These are phyloP conservation scores for Tuber borchii DNA, from an alignment of 495 filamentous ascomycete species.

Conservation along the genomic window DNA sequence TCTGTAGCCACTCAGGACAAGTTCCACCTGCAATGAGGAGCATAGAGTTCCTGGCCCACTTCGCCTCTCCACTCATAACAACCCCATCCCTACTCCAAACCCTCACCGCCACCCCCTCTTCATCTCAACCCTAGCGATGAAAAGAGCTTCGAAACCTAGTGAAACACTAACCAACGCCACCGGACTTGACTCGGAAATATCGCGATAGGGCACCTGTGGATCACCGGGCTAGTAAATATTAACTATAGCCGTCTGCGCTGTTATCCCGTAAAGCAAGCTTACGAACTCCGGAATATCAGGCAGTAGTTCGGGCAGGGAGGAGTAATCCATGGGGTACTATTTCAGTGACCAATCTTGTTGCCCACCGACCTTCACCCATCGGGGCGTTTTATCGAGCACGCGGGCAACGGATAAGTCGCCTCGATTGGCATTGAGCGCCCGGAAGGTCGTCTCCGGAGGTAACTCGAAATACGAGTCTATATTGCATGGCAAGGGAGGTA, in stretches of 20 bases:
- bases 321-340: conserved; percentile 54
- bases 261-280: conserved; percentile 34
- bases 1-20: conserved; percentile 64
- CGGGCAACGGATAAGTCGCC: conserved; percentile 59
- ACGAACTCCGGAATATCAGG: conserved; percentile 61
- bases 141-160: conserved; percentile 80
- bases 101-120: conserved; percentile 55
- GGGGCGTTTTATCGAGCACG: conserved; percentile 67
- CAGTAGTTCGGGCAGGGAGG: conserved; percentile 52
- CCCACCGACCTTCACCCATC: conserved; percentile 87
- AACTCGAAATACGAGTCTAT: conserved; percentile 47
- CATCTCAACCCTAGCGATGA: conserved; percentile 57
- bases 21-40: conserved; percentile 66
- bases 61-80: conserved; percentile 68
- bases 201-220: conserved; percentile 78
- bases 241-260: conserved; percentile 79
- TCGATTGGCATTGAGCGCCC: neutral
- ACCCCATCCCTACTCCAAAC: conserved; percentile 74
- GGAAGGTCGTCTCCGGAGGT: conserved; percentile 51
- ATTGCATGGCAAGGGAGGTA: conserved; percentile 49
- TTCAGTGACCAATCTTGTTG: conserved; percentile 93
- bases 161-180: conserved; percentile 74
- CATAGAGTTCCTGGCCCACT: conserved; percentile 92
- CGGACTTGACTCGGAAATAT: conserved; percentile 75
- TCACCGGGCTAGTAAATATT: conserved; percentile 87